These are phyloP conservation scores for Fusarium sterilihyphosum DNA, from an alignment of 2,329 filamentous ascomycete species.

Conservation along the genomic window DNA sequence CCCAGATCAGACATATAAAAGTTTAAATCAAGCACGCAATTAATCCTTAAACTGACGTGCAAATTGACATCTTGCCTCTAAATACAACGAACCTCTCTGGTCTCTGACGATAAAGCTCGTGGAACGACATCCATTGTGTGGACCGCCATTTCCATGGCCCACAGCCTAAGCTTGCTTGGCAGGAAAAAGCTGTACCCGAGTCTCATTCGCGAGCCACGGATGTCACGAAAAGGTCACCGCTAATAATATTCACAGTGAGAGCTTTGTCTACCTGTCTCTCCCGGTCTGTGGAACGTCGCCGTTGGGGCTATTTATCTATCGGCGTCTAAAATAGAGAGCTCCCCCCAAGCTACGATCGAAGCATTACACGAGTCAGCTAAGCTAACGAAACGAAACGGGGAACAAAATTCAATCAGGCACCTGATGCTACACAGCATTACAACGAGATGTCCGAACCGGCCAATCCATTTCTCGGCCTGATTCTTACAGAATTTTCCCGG, in stretches of 20 bases:
- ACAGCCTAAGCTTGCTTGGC: constrained; percentile 21
- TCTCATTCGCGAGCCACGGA: constrained; percentile 7
- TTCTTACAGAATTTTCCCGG: not conserved
- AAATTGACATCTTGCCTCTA: not conserved
- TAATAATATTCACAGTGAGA: not conserved
- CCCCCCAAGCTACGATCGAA: not conserved
- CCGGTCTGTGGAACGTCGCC: not conserved
- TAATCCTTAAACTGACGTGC: not conserved
- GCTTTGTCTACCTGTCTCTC: not conserved
- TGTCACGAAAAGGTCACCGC: constrained; percentile 17
- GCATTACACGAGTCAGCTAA: not conserved
- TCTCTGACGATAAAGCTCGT: constrained; percentile 18
- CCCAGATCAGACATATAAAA: not conserved
- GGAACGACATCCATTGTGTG: constrained; percentile 30
- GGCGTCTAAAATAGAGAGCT: not conserved
- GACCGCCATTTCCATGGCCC: constrained; percentile 27
- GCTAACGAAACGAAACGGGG: not conserved
- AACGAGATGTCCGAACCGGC: not conserved
- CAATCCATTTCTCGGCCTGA: not conserved
- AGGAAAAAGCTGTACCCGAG: not conserved
- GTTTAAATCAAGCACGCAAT: not conserved
- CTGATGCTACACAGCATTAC: constrained; percentile 1
- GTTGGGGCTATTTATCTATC: constrained; percentile 1
- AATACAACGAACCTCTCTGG: not conserved
- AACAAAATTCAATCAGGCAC: not conserved